A percentile compares a stretch with the other conserved stretches of the same genome.
These are phyloP conservation scores for Blastobotrys aristatus DNA, from an alignment of 1,139 yeast species.

Conservation along the genomic window DNA sequence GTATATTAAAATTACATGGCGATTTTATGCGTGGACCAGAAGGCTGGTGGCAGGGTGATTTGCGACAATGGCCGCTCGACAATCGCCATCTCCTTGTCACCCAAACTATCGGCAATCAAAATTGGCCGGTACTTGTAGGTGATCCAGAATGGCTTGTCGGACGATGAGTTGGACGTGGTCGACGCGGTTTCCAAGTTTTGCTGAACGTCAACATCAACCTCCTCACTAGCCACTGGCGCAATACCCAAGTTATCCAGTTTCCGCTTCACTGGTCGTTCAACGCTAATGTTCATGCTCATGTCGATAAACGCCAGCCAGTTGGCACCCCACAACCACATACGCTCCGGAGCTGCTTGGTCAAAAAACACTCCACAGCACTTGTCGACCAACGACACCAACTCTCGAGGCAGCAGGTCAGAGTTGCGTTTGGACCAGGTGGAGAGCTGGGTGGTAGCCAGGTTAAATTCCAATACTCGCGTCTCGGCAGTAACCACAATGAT, in stretches of 20 bases:
- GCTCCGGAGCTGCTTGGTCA: conserved; percentile 37
- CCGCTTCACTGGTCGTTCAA: conserved; percentile 36
- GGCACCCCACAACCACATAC: conserved; percentile 85
- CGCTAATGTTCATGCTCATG: conserved; percentile 54
- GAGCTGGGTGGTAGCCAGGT: conserved; percentile 36
- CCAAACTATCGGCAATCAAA: conserved; percentile 55
- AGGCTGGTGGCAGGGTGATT: conserved; percentile 65
- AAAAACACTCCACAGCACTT: conserved; percentile 69
- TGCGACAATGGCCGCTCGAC: conserved; percentile 72
- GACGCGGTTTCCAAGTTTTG: conserved; percentile 13
- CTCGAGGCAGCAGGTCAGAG: conserved; percentile 67
- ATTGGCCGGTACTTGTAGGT: conserved; percentile 75
- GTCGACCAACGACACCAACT: conserved; percentile 55
- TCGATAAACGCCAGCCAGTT: conserved; percentile 79
- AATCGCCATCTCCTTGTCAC: conserved; percentile 56
- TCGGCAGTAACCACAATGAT: conserved; percentile 68
- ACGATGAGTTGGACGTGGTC: conserved; percentile 26
- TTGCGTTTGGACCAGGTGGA: conserved; percentile 80
- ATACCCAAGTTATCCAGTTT: conserved; percentile 58
- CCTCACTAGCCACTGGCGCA: conserved; percentile 34
- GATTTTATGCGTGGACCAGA: conserved; percentile 60
- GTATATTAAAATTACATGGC: too few species aligned
- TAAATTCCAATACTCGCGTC: conserved; percentile 67
- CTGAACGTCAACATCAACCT: conserved; percentile 24
- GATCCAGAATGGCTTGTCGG: conserved; percentile 54